Percentiles rank a stretch among this genome's conserved stretches.
phyloP scores from a whole-genome alignment of 2,329 filamentous ascomycete species.

The Fusarium chlamydosporum region DNA sequence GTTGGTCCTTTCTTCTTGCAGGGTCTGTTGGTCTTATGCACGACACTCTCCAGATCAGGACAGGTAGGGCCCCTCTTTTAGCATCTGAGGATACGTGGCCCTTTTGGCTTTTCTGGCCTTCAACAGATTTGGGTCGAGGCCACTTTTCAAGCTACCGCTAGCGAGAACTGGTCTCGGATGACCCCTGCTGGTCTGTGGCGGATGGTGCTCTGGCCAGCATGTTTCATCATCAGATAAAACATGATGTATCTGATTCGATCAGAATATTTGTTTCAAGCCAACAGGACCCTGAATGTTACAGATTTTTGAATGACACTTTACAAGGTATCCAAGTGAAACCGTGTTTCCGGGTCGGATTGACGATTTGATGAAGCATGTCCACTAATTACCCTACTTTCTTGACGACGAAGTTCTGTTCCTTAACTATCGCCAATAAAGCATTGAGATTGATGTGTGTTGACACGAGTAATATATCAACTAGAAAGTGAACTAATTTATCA shows the following conservation, averaged over 20 bases:
- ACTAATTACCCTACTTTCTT: neutral
- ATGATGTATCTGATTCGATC: neutral
- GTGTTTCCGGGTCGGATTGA: neutral
- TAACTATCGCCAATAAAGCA: neutral
- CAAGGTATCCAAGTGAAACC: neutral
- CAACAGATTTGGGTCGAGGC: neutral
- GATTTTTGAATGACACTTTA: neutral
- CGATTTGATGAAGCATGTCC: neutral
- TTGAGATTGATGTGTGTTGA: too few relatives aligned
- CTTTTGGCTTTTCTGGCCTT: slow-evolving; percentile 7
- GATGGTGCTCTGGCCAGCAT: slow-evolving; percentile 1
- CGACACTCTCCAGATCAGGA: slow-evolving; percentile 25
- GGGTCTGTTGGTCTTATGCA: slow-evolving; percentile 27
- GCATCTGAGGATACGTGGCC: slow-evolving; percentile 39
- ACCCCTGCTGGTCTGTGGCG: slow-evolving; percentile 10
- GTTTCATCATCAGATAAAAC: slow-evolving; percentile 3
- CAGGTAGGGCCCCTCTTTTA: slow-evolving; percentile 25
- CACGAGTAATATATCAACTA: too few relatives aligned
- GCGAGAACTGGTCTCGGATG: slow-evolving; percentile 11
- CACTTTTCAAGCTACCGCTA: slow-evolving; percentile 34
- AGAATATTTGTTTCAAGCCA: slow-evolving; percentile 7
- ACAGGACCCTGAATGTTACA: slow-evolving; percentile 5
- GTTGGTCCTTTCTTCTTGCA: slow-evolving; percentile 7
- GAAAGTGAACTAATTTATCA: too few relatives aligned
- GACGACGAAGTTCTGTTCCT: neutral